Base-by-base conservation (phyloP, 2,329 filamentous ascomycete species). In the Trichoderma sp. region DNA sequence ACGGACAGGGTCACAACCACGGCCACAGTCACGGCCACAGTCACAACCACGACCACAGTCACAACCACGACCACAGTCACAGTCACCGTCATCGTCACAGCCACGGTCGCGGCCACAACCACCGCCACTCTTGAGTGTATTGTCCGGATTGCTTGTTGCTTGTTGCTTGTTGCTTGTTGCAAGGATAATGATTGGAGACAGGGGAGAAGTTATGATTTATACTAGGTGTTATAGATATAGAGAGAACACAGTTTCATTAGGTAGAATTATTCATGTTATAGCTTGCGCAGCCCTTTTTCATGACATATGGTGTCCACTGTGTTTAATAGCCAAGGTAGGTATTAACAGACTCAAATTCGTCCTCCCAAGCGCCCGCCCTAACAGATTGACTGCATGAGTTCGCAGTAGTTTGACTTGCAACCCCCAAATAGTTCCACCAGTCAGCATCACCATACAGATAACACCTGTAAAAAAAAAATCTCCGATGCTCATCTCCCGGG, bases 111-210 rank as follows among this genome's bases (percentile, higher is more conserved):
- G 2, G 14, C 2, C 37, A 39, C 14, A 0, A 16, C 37, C 37
- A 43, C 6, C 34, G 14, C 13, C 37, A 39, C 37, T 73, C 72
- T 32, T 77, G 73, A 72, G 66, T 18, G 24, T 60, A 26, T 55
- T 39, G 24, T 24, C 14, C 13, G 8, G 37, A 32, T 34, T 52
- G 39, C 51, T 46, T 28, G 49, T 28, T n/a, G 49, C 49, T 52
- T 34, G 51, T 34, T 52, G 39, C 51, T 46, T 28, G 49, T 28
- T n/a, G 49, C 49, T 52, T 34, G 51, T 18, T 8, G 13, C 46
- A 13, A 52, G 59, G 59, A n/a, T 30, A 52, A 26, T 51, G 32
- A 18, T 24, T 11, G 8, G 2, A 43, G 21, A 30, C 28, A 61
- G 6, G 24, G 59, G 14, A 28, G 59, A 34, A 24, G 18, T 49